These are phyloP conservation scores for Haplosporangium gracile DNA, from an alignment of 192 early-diverging fungal species.

Conservation along the genomic window DNA sequence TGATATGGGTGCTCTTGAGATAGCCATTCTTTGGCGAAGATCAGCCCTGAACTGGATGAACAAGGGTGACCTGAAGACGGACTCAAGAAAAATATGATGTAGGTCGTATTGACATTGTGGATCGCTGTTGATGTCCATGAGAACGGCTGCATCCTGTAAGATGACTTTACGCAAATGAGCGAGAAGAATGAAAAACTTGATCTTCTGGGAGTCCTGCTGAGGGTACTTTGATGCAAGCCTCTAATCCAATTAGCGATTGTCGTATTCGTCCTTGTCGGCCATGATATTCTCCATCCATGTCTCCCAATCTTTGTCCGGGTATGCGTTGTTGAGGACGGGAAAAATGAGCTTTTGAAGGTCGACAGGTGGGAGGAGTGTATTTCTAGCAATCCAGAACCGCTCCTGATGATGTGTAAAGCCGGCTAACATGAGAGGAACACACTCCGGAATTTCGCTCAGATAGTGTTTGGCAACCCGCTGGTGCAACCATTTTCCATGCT, in stretches of 20 bases:
- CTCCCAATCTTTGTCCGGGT: conserved; percentile 14
- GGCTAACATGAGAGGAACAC: conserved; percentile 19
- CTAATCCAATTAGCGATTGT: not conserved
- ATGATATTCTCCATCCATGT: conserved; percentile 38
- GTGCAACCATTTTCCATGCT: conserved; percentile 26
- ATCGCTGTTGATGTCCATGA: conserved; percentile 22
- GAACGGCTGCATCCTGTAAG: conserved; percentile 28
- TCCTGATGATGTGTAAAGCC: conserved; percentile 19
- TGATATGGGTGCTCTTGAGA: not conserved
- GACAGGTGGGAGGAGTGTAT: conserved; percentile 22
- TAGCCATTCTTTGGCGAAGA: conserved; percentile 9
- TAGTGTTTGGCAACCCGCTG: conserved; percentile 5
- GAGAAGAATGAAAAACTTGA: conserved; percentile 9
- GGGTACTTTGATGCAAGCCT: not conserved
- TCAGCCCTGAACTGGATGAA: not conserved
- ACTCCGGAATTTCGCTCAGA: conserved; percentile 2
- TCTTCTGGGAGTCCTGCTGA: not conserved
- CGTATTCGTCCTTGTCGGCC: conserved; percentile 17
- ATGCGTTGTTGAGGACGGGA: conserved; percentile 6
- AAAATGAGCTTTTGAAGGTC: conserved; percentile 30
- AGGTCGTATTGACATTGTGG: conserved; percentile 5
- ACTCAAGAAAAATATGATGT: conserved; percentile 9
- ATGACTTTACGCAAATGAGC: conserved; percentile 37
- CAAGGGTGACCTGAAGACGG: conserved; percentile 11
- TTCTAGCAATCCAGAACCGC: conserved; percentile 20